Evolutionary conservation across 768 basidiomycete species (phyloP), one percentile per base, ranked within the genome.

Genomic region (Dentipellis sp.): DNA sequence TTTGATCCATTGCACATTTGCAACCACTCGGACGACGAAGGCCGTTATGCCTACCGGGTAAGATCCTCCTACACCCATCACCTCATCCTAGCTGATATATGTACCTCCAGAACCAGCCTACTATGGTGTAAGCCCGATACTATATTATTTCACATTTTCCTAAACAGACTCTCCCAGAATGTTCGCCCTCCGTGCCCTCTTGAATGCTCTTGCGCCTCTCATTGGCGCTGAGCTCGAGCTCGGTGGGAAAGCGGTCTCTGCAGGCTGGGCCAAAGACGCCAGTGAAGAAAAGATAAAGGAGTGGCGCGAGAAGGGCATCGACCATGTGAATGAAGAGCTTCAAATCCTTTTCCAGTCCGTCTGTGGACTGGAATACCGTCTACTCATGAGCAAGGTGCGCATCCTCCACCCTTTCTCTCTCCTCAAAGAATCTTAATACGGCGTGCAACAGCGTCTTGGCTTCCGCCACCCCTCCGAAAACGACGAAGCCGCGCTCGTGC

Each of bases 1-100:
- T 97, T 88, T 63, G 86, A 95, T 61, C 67, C 81, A 0, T 71
- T 74, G 52, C 94, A 97, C 62, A 86, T 97, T 54, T 97, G 94
- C 74, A 98, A 94, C 63, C 92, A 94, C 67, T 81, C 82, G 1
- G 93, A 97, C 63, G 79, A 80, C 50, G 76, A 75, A 55, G 88
- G 88, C 14, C 77, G 91, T 46, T 94, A 93, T 63, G 77, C 88
- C 1, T 94, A 91, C 71, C 72, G 72, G 64, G 77, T 78, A 54
- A 50, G 71, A 55, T 22, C 37, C 19, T n/a, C 22, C 9, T 36
- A 56, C 21, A 19, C 6, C 29, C 50, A 54, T 63, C 10, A 64
- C 52, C 39, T 37, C 16, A 19, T 22, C 37, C 54, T 51, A 2
- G 37, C 39, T 50, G 36, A 42, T 36, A 2, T 12, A n/a, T 29